These are phyloP conservation scores for Alternaria tenuissima DNA, from an alignment of 2,329 filamentous ascomycete species.

Conservation along the genomic window DNA sequence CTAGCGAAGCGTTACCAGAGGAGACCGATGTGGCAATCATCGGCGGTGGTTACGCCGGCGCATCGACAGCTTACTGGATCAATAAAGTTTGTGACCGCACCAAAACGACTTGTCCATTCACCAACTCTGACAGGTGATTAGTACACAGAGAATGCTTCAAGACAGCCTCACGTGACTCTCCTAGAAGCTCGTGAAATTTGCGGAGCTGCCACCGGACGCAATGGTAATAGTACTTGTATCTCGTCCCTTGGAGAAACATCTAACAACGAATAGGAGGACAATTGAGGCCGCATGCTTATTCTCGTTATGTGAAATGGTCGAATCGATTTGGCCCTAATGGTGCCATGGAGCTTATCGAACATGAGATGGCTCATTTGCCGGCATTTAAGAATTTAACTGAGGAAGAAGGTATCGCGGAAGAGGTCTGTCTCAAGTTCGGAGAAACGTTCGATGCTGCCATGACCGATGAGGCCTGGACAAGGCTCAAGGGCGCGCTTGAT, in stretches of 20 bases:
- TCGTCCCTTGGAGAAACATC: background rate
- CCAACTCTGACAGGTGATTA: constrained; percentile 6
- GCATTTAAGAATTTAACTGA: constrained; percentile 15
- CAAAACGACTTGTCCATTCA: background rate
- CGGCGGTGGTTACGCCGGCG: constrained; percentile 22
- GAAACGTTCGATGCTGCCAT: constrained; percentile 25
- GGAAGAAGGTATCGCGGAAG: constrained; percentile 18
- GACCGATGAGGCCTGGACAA: constrained; percentile 22
- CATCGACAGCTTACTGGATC: constrained; percentile 22
- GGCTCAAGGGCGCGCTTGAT: constrained; percentile 18
- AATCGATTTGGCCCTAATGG: constrained; percentile 16
- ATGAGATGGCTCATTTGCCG: constrained; percentile 19
- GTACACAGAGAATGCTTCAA: constrained; percentile 16
- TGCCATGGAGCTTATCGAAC: constrained; percentile 21
- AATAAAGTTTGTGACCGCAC: constrained; percentile 16
- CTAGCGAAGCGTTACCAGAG: constrained; percentile 14
- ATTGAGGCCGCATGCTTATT: constrained; percentile 21
- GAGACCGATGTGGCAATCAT: constrained; percentile 25
- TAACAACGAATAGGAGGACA: constrained; percentile 18
- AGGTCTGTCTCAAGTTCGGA: constrained; percentile 21
- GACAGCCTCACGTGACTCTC: constrained; percentile 18
- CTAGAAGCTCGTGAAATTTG: constrained; percentile 23
- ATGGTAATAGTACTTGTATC: constrained; percentile 8
- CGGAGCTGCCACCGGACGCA: constrained; percentile 19
- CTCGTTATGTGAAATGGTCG: constrained; percentile 19